A percentile compares a stretch with the other conserved stretches of the same genome.
phyloP scores from a whole-genome alignment of 352 stramenopile genomes.

The Phytophthora pinifolia region DNA sequence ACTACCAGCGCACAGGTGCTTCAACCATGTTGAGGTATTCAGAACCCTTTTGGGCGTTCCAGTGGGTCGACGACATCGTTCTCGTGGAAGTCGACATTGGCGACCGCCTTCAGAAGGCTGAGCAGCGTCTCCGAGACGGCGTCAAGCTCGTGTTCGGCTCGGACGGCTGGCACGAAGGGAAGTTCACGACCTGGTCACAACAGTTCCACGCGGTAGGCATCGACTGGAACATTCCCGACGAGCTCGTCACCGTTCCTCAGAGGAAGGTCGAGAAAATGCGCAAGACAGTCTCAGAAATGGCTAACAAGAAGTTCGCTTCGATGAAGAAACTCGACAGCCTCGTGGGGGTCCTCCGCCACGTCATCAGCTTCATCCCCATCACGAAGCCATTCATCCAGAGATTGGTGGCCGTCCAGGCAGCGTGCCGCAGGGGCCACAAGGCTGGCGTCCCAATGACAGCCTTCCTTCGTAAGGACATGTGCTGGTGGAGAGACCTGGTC shows the following conservation, averaged over 20 bases:
- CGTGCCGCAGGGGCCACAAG: too few relatives aligned
- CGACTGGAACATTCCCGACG: slow-evolving; percentile 2
- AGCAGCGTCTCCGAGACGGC: slow-evolving; percentile 3
- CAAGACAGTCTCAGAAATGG: background rate
- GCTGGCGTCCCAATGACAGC: background rate
- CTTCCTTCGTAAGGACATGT: slow-evolving; percentile 2
- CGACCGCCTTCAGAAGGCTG: background rate
- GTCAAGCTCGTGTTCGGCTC: slow-evolving; percentile 8
- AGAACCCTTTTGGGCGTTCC: too few relatives aligned
- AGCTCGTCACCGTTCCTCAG: slow-evolving; percentile 1
- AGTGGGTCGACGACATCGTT: background rate
- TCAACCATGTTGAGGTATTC: too few relatives aligned
- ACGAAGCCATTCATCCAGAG: slow-evolving; percentile 6
- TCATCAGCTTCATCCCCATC: background rate
- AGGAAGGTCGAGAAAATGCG: slow-evolving; percentile 9
- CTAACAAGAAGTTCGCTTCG: too few relatives aligned
- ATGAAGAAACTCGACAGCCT: too few relatives aligned
- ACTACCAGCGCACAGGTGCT: background rate
- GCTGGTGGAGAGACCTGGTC: slow-evolving; percentile 1
- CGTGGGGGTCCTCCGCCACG: background rate
- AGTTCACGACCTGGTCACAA: slow-evolving; percentile 3
- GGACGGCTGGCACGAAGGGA: slow-evolving; percentile 10
- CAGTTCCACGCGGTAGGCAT: slow-evolving; percentile 3
- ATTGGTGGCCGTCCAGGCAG: background rate
- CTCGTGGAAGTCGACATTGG: slow-evolving; percentile 3